These are phyloP conservation scores for Cystobasidiaceae sp. DNA, from an alignment of 1,284 basidiomycete genomes.

Conservation along the genomic window DNA sequence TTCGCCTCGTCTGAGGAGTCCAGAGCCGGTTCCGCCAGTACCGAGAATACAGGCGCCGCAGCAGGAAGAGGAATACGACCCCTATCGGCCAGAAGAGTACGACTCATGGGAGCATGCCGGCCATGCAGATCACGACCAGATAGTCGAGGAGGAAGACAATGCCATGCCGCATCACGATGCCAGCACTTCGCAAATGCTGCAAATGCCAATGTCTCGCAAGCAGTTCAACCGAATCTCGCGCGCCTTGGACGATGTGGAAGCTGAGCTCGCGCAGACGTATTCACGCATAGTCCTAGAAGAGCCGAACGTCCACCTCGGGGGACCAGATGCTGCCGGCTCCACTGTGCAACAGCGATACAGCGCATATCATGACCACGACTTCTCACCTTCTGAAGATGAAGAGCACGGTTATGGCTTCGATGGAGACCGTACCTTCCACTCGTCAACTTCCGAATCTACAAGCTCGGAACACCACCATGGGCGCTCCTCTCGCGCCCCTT, in stretches of 20 bases:
- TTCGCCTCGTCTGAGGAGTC: background rate
- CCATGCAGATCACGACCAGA: background rate
- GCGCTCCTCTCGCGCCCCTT: background rate
- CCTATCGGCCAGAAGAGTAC: conserved; percentile 14
- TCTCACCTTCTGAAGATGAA: conserved; percentile 12
- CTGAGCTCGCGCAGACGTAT: conserved; percentile 10
- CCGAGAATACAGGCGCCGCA: background rate
- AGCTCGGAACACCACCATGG: conserved; percentile 13
- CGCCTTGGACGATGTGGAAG: conserved; percentile 18
- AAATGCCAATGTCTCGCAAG: conserved; percentile 8
- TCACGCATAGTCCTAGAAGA: background rate
- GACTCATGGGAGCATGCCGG: background rate
- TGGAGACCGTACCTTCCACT: background rate
- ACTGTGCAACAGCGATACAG: background rate
- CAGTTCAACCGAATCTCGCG: conserved; percentile 24
- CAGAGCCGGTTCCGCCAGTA: background rate
- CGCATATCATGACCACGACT: background rate
- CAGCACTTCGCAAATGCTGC: background rate
- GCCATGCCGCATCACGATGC: too few relatives aligned
- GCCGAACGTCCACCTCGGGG: background rate
- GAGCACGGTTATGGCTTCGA: background rate
- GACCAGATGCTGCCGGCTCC: background rate
- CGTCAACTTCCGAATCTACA: background rate
- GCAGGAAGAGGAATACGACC: conserved; percentile 28
- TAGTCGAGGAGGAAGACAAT: background rate